Conservation (phyloP, 164 flowering plant genomes). For the Nymphaea thermarum region DNA sequence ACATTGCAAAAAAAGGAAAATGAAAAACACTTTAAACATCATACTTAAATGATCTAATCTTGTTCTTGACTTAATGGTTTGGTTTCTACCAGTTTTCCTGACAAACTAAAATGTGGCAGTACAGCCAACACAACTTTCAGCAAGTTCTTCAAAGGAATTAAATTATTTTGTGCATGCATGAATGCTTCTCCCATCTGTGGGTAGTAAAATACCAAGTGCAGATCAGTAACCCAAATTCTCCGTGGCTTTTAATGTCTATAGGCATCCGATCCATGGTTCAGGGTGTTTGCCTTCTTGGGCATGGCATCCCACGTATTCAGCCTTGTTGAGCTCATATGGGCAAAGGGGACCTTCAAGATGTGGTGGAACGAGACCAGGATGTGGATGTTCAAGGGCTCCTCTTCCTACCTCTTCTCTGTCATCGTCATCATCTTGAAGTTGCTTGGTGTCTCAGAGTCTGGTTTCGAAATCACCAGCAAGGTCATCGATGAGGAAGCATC, state of each 20-base stretch:
- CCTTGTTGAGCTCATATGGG: conserved; percentile 14
- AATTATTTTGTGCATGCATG: not conserved
- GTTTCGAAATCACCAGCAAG: conserved; percentile 30
- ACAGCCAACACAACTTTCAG: no score
- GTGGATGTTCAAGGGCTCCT: conserved; percentile 33
- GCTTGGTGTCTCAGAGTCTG: conserved; percentile 26
- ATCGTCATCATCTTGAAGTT: conserved; percentile 18
- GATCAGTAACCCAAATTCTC: no score
- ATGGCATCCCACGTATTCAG: conserved; percentile 17
- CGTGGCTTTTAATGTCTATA: not conserved
- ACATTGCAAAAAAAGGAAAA: no score
- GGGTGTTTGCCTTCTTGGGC: conserved; percentile 17
- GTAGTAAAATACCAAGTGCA: no score
- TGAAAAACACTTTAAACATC: no score
- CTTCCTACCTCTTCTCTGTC: conserved; percentile 27
- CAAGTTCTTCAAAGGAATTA: no score
- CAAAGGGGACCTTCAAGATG: conserved; percentile 19
- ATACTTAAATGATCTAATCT: no score
- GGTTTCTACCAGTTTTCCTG: no score
- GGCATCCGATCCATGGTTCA: conserved; percentile 23
- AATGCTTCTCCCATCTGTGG: no score
- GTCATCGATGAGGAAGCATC: conserved; percentile 23
- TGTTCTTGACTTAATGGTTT: no score
- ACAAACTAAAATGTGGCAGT: no score
- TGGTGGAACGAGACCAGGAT: conserved; percentile 47